Base-by-base conservation (phyloP, 257 asterid species). In the Ocimum tenuiflorum region DNA sequence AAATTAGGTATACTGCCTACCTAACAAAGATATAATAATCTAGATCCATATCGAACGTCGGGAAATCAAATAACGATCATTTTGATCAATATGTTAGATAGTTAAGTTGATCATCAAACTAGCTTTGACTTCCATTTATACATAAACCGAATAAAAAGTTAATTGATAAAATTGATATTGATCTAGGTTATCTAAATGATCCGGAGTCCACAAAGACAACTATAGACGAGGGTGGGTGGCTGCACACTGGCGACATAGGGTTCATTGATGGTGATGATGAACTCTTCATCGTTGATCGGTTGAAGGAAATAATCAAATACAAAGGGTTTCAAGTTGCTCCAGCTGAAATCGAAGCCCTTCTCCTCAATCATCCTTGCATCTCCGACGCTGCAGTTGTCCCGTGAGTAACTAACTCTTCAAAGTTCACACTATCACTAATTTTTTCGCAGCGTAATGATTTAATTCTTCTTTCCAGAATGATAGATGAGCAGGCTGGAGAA, bases 311-410 rank as follows among this genome's bases (percentile, higher is more conserved):
- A 12, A 89, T 91, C 45, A 91, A 88, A 45, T 89, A 91, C 81
- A 91, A 91, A 74, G 98, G 95, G 0, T 91, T 88, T 60, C 98
- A 88, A 71, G 95, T 91, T 2, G 96, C 98, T 0, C 98, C 98
- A 0, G 98, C 98, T 15, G 98, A 91, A 68, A 62, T 91, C 7
- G 98, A 91, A 75, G 95, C 96, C 48, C 66, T 91, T 3, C 87
- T 91, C 4, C 80, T 91, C 73, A 77, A 70, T 17, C 86, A 91
- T 49, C 92, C 95, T 15, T 4, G 22, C 62, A 78, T 91, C 63
- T 86, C 95, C 0, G 98, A 85, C 65, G 98, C 95, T 47, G 98
- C 95, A 0, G 95, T 88, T 38, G 94, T 91, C 42, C 63, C 92
- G 96, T 89, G 77, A 71, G 91, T 45, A 3, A 42, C 52, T 18